These are phyloP conservation scores for Rhododendron molle DNA, from an alignment of 148 eudicot species.

Conservation along the genomic window DNA sequence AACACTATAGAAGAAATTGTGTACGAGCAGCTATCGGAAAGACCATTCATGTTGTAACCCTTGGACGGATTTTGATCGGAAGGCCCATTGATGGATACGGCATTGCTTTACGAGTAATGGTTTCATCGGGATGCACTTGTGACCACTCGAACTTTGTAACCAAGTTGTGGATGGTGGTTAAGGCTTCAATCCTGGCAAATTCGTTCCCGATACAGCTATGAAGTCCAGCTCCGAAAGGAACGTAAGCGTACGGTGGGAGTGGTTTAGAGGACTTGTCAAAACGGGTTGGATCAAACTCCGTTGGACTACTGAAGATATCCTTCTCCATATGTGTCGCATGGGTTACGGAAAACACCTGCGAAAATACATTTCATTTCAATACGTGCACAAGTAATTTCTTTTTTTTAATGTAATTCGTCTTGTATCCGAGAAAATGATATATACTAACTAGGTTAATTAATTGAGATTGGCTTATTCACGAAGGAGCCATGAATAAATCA, in stretches of 20 bases:
- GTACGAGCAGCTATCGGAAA: background rate
- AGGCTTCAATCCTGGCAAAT: slow-evolving; percentile 18
- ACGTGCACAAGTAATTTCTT: background rate
- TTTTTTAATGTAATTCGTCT: background rate
- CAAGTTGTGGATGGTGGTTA: background rate
- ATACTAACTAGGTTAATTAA: no score
- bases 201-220: slow-evolving; percentile 16
- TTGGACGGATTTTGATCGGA: slow-evolving; percentile 11
- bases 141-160: slow-evolving; percentile 16
- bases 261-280: slow-evolving; percentile 6
- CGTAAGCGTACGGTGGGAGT: slow-evolving; percentile 16
- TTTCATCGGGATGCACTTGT: slow-evolving; percentile 6
- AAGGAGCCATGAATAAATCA: no score
- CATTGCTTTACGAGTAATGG: slow-evolving; percentile 2
- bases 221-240: slow-evolving; percentile 16
- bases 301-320: slow-evolving; percentile 8
- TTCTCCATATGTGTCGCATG: background rate
- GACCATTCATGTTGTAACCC: background rate
- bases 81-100: slow-evolving; percentile 20
- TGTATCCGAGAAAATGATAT: background rate
- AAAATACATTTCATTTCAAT: background rate
- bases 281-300: slow-evolving; percentile 10
- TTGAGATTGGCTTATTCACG: no score
- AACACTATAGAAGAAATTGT: background rate
- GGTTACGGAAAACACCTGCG: background rate